These are phyloP conservation scores for Daldinia bambusicola DNA, from an alignment of 495 filamentous ascomycete species.

Conservation along the genomic window DNA sequence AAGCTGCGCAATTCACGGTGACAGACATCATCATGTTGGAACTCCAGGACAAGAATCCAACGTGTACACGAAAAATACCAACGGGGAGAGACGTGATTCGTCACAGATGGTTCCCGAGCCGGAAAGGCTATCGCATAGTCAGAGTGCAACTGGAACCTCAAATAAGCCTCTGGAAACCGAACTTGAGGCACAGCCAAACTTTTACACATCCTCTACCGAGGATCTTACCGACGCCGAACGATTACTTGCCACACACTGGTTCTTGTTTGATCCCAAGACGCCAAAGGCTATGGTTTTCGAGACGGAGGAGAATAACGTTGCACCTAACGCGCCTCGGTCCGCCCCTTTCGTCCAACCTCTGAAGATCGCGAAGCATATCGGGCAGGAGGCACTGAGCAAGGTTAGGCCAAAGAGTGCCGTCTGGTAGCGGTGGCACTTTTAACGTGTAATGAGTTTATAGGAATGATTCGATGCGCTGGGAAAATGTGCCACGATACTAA, in stretches of 20 bases:
- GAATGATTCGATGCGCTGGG: not conserved
- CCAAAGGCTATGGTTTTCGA: slow-evolving; percentile 30
- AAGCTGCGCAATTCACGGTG: slow-evolving; percentile 18
- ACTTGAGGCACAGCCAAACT: not conserved
- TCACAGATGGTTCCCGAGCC: not conserved
- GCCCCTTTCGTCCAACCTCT: slow-evolving; percentile 8
- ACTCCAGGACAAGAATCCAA: slow-evolving; percentile 3
- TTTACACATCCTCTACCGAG: not conserved
- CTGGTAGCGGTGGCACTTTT: slow-evolving; percentile 50
- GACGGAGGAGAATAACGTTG: slow-evolving; percentile 46
- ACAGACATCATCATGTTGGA: not conserved
- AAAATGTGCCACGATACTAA: slow-evolving; percentile 2
- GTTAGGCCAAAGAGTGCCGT: slow-evolving; percentile 19
- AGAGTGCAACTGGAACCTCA: not conserved
- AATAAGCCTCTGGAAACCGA: not conserved
- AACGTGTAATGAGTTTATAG: slow-evolving; percentile 64
- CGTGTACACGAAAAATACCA: not conserved
- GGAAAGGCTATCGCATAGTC: not conserved
- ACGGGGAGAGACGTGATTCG: not conserved
- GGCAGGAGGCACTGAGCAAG: slow-evolving; percentile 9
- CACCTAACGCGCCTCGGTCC: slow-evolving; percentile 45
- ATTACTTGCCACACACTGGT: not conserved
- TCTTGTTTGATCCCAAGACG: slow-evolving; percentile 19
- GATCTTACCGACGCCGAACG: not conserved
- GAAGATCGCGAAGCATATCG: slow-evolving; percentile 11